Percentiles rank a stretch among this genome's conserved stretches.
Evolutionary conservation across 768 basidiomycete genomes (phyloP).

Genomic region (Hypholoma fasciculare): DNA sequence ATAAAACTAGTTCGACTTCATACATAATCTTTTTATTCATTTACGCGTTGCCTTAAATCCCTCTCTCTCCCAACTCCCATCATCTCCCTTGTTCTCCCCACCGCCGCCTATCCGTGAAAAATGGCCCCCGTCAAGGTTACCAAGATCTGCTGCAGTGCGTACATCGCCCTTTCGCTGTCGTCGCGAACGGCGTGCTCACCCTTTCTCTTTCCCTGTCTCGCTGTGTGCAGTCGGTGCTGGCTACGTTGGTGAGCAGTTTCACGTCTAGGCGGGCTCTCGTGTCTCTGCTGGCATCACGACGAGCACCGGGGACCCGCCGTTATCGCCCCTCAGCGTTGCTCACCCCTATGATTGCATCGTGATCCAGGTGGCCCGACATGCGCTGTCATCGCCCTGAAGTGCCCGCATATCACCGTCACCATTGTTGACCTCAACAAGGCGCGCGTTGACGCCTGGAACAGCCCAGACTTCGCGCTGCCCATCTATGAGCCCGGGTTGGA

Average conservation of each 20-base stretch:
- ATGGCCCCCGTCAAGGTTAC: constrained; percentile 66
- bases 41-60: constrained; percentile 18
- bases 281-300: not conserved
- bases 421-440: constrained; percentile 97
- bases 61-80: constrained; percentile 14
- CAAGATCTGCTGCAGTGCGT: constrained; percentile 88
- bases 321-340: constrained; percentile 5
- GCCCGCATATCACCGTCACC: constrained; percentile 90
- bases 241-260: constrained; percentile 77
- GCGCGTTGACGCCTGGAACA: constrained; percentile 97
- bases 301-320: not conserved
- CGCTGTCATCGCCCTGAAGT: constrained; percentile 91
- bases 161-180: constrained; percentile 18
- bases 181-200: constrained; percentile 7
- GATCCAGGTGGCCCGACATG: constrained; percentile 88
- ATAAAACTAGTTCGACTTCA: constrained; percentile 14
- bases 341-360: constrained; percentile 3
- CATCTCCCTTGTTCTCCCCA: not conserved
- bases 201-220: constrained; percentile 4
- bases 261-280: not conserved
- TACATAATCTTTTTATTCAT: constrained; percentile 20
- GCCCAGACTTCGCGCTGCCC: constrained; percentile 77
- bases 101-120: constrained; percentile 8
- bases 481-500: constrained; percentile 98
- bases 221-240: constrained; percentile 73